These are phyloP conservation scores for Eugenia klotzschiana DNA, from an alignment of 441 rosid species.

Conservation along the genomic window DNA sequence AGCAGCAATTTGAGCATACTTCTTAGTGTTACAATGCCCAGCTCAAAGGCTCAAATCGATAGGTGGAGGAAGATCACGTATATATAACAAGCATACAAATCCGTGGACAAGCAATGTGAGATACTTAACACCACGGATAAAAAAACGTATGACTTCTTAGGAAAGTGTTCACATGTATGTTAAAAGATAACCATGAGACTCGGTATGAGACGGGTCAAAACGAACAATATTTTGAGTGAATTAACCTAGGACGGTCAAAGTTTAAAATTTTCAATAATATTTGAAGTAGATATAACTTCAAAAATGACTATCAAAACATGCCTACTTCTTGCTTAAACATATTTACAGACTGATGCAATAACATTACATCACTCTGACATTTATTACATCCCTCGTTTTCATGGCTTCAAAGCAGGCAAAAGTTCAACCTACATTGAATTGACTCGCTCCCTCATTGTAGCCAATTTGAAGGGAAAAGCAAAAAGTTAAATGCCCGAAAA, in stretches of 20 bases:
- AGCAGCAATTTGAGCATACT: neutral
- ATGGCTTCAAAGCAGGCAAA: neutral
- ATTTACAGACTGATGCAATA: neutral
- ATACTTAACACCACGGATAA: neutral
- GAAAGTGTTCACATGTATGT: neutral
- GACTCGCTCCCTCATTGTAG: neutral
- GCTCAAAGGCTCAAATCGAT: neutral
- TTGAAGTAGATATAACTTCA: neutral
- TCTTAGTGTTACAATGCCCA: neutral
- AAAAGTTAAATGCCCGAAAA: neutral
- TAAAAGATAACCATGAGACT: neutral
- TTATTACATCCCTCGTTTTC: neutral
- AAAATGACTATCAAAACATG: neutral
- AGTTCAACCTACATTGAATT: neutral
- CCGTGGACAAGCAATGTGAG: neutral
- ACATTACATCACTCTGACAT: neutral
- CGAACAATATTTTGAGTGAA: accelerated
- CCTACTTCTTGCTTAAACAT: neutral
- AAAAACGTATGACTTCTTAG: neutral
- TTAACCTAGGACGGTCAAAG: neutral
- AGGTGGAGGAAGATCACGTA: accelerated
- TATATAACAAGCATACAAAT: neutral
- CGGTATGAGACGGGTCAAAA: neutral
- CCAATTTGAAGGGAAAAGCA: neutral
- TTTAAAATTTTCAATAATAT: no score